Evolutionary conservation across 2,329 filamentous ascomycete species (phyloP), one percentile per base, ranked within the genome.

Genomic region (Ascomycota sp.): DNA sequence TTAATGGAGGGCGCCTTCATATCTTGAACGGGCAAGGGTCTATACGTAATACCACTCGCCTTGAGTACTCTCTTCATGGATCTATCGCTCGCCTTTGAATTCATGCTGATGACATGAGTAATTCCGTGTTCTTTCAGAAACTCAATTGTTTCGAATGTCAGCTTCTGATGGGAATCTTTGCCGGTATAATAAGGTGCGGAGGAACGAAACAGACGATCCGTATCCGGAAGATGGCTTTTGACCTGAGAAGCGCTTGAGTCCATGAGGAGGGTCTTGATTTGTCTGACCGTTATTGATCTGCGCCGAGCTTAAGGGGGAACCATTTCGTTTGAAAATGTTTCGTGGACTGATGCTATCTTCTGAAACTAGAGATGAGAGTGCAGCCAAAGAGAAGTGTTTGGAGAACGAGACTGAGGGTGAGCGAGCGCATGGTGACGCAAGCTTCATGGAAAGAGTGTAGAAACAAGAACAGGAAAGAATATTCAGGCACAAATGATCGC

Each of bases 71-170:
- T 11, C 8, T 16, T 21, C 6, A 35, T 35, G 5, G 3, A 2
- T 9, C 11, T 2, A 8, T 9, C 8, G 8, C 28, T 9, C 9
- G 33, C 33, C 4, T 27, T 9, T 3, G 24, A 16, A 30, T 35
- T 35, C 29, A 35, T 24, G 16, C 29, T 31, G 8, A 35, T 35
- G 24, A 35, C 30, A n/a, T 35, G 29, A 21, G 8, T 28, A 24
- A 35, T 35, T 6, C 25, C 25, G 7, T 35, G 8, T 25, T 21
- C 7, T 2, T 24, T 16, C 6, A 35, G 33, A n/a, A 35, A 35
- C n/a, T 30, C 8, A 9, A 35, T 11, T 2, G 29, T 16, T 12
- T 16, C 29, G 8, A 13, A 10, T 6, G 25, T 31, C 6, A 35
- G 2, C 16, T 7, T 8, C 25, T 35, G 33, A 24, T 25, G n/a